Percentiles rank a stretch among this genome's conserved stretches.
phyloP scores from a whole-genome alignment of 805 yeast genomes.

The Hanseniaspora taiwanica region DNA sequence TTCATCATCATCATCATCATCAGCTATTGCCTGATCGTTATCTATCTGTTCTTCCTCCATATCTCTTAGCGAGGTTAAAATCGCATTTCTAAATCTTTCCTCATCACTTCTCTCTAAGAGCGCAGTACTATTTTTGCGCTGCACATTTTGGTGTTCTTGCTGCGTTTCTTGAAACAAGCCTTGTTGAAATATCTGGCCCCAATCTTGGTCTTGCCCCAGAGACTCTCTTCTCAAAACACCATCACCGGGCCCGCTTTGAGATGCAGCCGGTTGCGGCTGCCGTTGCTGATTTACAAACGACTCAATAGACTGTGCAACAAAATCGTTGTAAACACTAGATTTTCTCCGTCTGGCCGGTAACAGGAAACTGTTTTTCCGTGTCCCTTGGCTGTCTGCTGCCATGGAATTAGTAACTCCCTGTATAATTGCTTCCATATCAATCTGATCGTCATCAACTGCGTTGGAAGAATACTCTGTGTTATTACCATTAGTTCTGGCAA shows the following conservation, averaged over 20 bases:
- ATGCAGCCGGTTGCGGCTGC: not conserved
- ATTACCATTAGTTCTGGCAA: not conserved
- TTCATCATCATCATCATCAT: not conserved
- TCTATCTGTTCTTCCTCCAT: slow-evolving; percentile 1
- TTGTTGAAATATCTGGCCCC: slow-evolving; percentile 21
- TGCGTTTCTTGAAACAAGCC: slow-evolving; percentile 12
- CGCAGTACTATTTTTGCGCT: not conserved
- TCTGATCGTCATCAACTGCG: not conserved
- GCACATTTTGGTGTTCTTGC: slow-evolving; percentile 6
- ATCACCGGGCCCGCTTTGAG: not conserved
- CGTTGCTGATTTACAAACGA: slow-evolving; percentile 1
- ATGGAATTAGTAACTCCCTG: slow-evolving; percentile 12
- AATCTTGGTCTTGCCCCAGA: slow-evolving; percentile 14
- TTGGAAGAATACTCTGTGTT: not conserved
- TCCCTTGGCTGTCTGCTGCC: slow-evolving; percentile 1
- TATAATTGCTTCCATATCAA: not conserved
- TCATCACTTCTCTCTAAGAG: not conserved
- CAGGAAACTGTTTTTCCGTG: slow-evolving; percentile 6
- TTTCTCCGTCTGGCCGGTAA: not conserved
- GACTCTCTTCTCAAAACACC: not conserved
- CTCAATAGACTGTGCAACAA: not conserved
- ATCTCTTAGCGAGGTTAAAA: not conserved
- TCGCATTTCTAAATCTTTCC: not conserved
- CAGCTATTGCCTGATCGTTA: slow-evolving; percentile 1
- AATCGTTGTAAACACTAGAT: not conserved